Percentiles rank a stretch among this genome's conserved stretches.
phyloP scores from a whole-genome alignment of 805 yeast species.

The Saturnispora ahearnii region DNA sequence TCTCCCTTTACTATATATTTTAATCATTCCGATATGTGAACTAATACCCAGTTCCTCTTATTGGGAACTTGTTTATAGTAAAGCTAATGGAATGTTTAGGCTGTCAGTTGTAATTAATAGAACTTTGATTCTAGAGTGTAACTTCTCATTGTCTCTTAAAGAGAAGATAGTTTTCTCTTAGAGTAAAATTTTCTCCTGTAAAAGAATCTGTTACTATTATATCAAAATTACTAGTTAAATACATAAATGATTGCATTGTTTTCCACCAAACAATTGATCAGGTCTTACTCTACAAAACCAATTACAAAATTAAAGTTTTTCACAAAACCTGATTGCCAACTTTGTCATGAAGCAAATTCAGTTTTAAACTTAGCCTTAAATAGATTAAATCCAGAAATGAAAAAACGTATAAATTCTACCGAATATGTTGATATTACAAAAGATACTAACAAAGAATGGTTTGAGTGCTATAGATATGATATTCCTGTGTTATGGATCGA shows the following conservation, averaged over 20 bases:
- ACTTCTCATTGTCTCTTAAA: too few species aligned
- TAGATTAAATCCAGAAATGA: slow-evolving; percentile 16
- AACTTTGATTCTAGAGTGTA: neutral
- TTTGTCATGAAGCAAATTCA: slow-evolving; percentile 56
- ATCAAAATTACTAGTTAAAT: too few species aligned
- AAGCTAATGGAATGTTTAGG: neutral
- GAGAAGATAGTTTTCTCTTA: neutral
- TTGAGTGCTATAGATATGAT: slow-evolving; percentile 63
- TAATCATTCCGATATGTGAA: neutral
- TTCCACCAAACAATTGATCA: neutral
- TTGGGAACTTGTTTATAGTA: neutral
- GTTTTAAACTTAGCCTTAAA: slow-evolving; percentile 38
- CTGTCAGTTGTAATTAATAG: neutral
- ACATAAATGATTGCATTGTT: neutral
- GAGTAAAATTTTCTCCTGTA: neutral
- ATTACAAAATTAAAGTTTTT: slow-evolving; percentile 41
- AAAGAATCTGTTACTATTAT: neutral
- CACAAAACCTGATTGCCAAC: slow-evolving; percentile 59
- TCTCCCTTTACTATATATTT: slow-evolving; percentile 6
- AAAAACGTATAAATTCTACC: slow-evolving; percentile 27
- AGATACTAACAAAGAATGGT: slow-evolving; percentile 53
- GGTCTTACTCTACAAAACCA: slow-evolving; percentile 3
- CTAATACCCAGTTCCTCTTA: neutral
- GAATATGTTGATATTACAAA: slow-evolving; percentile 48
- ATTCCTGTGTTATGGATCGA: slow-evolving; percentile 71